Evolutionary conservation across 2,329 filamentous ascomycete genomes (phyloP).

Genomic region (Calonectria ilicicola): DNA sequence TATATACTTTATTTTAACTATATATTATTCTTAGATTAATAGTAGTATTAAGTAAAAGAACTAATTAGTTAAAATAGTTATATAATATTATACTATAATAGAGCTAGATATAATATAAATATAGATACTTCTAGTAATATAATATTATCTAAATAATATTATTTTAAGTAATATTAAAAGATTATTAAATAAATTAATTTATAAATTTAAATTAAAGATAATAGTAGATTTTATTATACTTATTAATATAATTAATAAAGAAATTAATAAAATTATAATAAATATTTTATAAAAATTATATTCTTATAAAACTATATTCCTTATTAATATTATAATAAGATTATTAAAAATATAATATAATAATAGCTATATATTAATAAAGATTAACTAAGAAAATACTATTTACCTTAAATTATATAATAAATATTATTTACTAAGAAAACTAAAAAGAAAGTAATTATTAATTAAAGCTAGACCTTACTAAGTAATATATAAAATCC

Average conservation of each 20-base stretch:
- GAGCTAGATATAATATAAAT: neutral
- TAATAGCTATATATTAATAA: neutral
- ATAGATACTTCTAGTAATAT: neutral
- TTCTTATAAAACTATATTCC: neutral
- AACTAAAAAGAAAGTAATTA: no score
- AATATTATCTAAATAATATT: neutral
- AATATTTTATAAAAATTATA: no score
- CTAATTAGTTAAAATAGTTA: neutral
- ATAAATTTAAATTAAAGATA: neutral
- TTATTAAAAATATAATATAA: neutral
- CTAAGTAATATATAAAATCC: no score
- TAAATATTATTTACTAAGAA: no score
- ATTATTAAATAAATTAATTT: neutral
- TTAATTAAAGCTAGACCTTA: no score
- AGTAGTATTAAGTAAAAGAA: neutral
- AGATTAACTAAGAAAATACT: neutral
- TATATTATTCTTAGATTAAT: no score
- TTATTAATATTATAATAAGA: neutral
- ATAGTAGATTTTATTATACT: neutral
- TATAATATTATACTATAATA: neutral
- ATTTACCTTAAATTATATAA: no score
- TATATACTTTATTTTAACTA: no score
- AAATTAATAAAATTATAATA: neutral
- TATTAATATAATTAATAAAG: neutral
- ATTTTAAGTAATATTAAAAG: neutral